A percentile compares a stretch with the other conserved stretches of the same genome.
Evolutionary conservation across 805 yeast species (phyloP).

Genomic region (Pichia cabralensis): DNA sequence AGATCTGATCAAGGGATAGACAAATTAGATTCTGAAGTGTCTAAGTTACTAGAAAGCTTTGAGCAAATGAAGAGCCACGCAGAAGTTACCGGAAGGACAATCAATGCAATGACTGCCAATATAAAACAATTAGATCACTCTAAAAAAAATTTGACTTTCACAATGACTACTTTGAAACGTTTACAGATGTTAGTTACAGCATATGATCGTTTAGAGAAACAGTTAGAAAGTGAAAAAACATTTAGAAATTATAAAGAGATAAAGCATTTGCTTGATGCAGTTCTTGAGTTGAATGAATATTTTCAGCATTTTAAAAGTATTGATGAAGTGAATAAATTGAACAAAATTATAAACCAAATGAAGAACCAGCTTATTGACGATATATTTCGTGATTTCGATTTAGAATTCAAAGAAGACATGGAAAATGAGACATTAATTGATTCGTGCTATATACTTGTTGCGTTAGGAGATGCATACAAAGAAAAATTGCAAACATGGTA

Average conservation of each 20-base stretch:
- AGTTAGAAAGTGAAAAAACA: constrained; percentile 27
- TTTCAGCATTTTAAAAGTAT: constrained; percentile 78
- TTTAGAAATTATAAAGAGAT: constrained; percentile 40
- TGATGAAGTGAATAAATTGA: constrained; percentile 62
- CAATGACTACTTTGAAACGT: constrained; percentile 81
- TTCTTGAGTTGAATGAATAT: constrained; percentile 58
- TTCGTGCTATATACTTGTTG: constrained; percentile 67
- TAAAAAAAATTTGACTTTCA: constrained; percentile 70
- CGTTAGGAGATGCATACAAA: constrained; percentile 45
- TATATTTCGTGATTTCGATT: constrained; percentile 65
- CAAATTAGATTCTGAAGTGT: constrained; percentile 27
- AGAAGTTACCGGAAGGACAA: constrained; percentile 45
- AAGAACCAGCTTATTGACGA: constrained; percentile 57
- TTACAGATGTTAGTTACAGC: constrained; percentile 79
- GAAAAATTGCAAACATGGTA: constrained; percentile 66
- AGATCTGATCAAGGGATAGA: constrained; percentile 12
- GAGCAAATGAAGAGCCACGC: constrained; percentile 40
- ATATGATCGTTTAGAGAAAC: constrained; percentile 45
- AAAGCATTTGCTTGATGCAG: constrained; percentile 54
- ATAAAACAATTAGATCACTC: constrained; percentile 73
- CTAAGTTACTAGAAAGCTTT: constrained; percentile 34
- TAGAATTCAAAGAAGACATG: constrained; percentile 30
- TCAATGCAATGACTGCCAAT: constrained; percentile 61
- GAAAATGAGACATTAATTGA: constrained; percentile 32
- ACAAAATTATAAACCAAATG: constrained; percentile 46